These are phyloP conservation scores for Huiozyma naganishii DNA, from an alignment of 805 yeast species.

Conservation along the genomic window DNA sequence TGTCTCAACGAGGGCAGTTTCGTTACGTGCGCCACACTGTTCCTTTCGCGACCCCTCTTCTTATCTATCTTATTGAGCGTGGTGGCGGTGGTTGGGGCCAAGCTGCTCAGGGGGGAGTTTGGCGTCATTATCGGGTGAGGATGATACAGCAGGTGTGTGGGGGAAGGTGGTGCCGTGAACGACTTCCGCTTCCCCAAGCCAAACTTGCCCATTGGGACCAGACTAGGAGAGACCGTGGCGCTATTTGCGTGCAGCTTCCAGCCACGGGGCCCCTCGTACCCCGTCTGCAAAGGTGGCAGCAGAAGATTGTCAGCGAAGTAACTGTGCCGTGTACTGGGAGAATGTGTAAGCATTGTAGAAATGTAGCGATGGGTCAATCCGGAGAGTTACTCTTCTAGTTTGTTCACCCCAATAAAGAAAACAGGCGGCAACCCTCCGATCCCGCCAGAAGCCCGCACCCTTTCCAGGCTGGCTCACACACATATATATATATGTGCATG, in stretches of 20 bases:
- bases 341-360: too few species aligned
- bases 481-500: too few species aligned
- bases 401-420: too few species aligned
- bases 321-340: too few species aligned
- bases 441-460: too few species aligned
- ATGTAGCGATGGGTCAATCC: too few species aligned
- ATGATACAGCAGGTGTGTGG: conserved; percentile 3
- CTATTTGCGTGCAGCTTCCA: neutral
- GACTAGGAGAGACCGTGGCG: conserved; percentile 1
- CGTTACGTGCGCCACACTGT: neutral
- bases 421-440: too few species aligned
- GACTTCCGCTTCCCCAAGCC: conserved; percentile 11
- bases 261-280: neutral
- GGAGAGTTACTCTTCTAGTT: too few species aligned
- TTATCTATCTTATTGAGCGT: neutral
- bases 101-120: conserved; percentile 13
- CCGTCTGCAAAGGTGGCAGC: neutral
- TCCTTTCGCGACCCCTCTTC: neutral
- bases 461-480: too few species aligned
- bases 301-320: neutral
- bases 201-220: neutral
- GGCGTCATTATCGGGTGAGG: conserved; percentile 12
- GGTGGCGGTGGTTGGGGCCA: neutral
- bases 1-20: conserved; percentile 24
- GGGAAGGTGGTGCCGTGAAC: conserved; percentile 26